Conservation (phyloP, 345 rosid species). For the Hibiscus trionum region DNA sequence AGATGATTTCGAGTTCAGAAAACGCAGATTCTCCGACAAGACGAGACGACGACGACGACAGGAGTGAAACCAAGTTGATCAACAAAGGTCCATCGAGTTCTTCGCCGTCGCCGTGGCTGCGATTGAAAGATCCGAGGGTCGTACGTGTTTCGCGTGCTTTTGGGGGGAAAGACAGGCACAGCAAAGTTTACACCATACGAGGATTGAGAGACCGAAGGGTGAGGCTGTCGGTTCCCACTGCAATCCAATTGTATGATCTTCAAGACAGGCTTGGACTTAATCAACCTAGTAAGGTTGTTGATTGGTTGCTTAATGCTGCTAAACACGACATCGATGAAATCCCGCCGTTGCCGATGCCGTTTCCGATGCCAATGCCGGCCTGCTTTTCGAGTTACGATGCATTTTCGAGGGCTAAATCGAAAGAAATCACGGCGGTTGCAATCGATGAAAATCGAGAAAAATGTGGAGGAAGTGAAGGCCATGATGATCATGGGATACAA, state of each 20-base stretch:
- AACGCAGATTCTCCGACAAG: slow-evolving; percentile 30
- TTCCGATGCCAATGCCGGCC: slow-evolving; percentile 9
- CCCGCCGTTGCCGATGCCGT: slow-evolving; percentile 55
- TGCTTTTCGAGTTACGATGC: slow-evolving; percentile 22
- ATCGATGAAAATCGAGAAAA: slow-evolving; percentile 19
- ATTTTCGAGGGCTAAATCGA: slow-evolving; percentile 26
- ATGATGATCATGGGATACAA: background rate
- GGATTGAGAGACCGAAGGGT: slow-evolving; percentile 78
- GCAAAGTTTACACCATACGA: slow-evolving; percentile 69
- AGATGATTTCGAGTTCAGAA: slow-evolving; percentile 32
- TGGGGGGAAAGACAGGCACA: slow-evolving; percentile 83
- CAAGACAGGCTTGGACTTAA: slow-evolving; percentile 75
- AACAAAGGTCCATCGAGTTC: slow-evolving; percentile 35
- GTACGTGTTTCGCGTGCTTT: slow-evolving; percentile 69
- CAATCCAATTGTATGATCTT: slow-evolving; percentile 80
- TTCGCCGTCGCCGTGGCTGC: slow-evolving; percentile 36
- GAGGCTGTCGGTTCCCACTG: slow-evolving; percentile 70
- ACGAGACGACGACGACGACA: slow-evolving; percentile 24
- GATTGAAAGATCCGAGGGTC: slow-evolving; percentile 61
- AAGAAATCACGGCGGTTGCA: slow-evolving; percentile 20
- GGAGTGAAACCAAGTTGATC: slow-evolving; percentile 21
- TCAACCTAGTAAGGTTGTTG: slow-evolving; percentile 78
- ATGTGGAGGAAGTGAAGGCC: background rate
- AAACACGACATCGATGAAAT: slow-evolving; percentile 68
- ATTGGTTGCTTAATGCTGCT: slow-evolving; percentile 69